Evolutionary conservation across 2,329 filamentous ascomycete species (phyloP), one percentile per base, ranked within the genome.

Genomic region (Emericellopsis cladophorae): DNA sequence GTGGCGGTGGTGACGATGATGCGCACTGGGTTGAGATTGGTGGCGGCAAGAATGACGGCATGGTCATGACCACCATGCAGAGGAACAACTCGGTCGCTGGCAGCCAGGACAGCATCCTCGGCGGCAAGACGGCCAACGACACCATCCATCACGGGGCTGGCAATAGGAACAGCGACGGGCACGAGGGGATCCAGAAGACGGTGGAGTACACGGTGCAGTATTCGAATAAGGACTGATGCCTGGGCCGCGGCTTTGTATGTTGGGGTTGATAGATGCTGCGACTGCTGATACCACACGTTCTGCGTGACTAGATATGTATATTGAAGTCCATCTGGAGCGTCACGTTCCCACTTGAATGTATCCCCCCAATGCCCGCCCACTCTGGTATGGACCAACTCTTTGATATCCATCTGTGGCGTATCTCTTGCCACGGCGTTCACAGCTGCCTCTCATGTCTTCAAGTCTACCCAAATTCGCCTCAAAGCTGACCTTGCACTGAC

Each of bases 41-140:
- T 9, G 41, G 37, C 14, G 45, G 44, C 8, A 47, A 46, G 21
- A 32, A 37, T 5, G 42, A 47, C n/a, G 48, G 43, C 7, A 45
- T 51, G 12, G 48, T 45, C 7, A 26, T 50, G 44, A 45, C 41
- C 12, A 31, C 43, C 10, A 40, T 51, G 21, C 48, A 49, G 18
- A 45, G 50, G 24, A 35, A 43, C 4, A 44, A 44, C 2, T 53
- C 51, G n/a, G 48, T 37, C 5, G 40, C 47, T 4, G 49, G 48
- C 11, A 53, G 51, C 37, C 47, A 53, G 21, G 51, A 53, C 37
- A 50, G 45, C 41, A 53, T 51, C 11, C 32, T 51, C 21, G 45
- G 42, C 3, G 22, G 22, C 37, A 7, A 9, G 14, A 37, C n/a
- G 5, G 16, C 16, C 37, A 6, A 12, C 11, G 3, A 9, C 12